These are phyloP conservation scores for Aspergillus coremiiformis DNA, from an alignment of 495 filamentous ascomycete genomes.

Conservation along the genomic window DNA sequence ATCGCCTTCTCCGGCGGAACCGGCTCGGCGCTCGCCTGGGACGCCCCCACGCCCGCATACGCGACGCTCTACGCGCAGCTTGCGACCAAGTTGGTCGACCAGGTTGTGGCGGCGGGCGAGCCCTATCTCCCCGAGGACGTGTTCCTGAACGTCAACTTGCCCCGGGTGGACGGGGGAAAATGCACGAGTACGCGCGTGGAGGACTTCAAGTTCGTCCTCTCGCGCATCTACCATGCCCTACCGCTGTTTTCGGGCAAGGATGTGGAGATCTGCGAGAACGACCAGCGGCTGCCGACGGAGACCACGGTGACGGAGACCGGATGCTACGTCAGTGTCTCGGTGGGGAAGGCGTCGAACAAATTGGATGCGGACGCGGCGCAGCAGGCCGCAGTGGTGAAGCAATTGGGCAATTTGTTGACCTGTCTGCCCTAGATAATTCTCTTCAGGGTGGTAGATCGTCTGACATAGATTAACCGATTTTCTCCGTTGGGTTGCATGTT, in stretches of 20 bases:
- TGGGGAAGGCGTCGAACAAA: constrained; percentile 52
- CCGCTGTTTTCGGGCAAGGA: constrained; percentile 46
- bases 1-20: constrained; percentile 57
- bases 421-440: constrained; percentile 19
- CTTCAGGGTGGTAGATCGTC: too few species aligned
- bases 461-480: too few species aligned
- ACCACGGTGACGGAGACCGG: constrained; percentile 38
- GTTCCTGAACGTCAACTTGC: constrained; percentile 65
- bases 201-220: constrained; percentile 55
- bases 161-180: constrained; percentile 33
- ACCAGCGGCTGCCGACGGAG: constrained; percentile 51
- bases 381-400: constrained; percentile 50
- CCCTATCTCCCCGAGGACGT: constrained; percentile 52
- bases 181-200: constrained; percentile 36
- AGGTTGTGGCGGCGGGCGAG: constrained; percentile 43
- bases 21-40: constrained; percentile 45
- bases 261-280: constrained; percentile 46
- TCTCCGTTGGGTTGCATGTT: too few species aligned
- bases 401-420: constrained; percentile 46
- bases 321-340: constrained; percentile 58
- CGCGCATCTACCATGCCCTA: constrained; percentile 46
- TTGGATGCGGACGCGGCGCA: constrained; percentile 45
- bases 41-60: constrained; percentile 40
- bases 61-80: constrained; percentile 54
- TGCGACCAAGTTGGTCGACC: constrained; percentile 48